Evolutionary conservation across 176 grass and related monocot genomes (phyloP).

Genomic region (Phyllostachys edulis): DNA sequence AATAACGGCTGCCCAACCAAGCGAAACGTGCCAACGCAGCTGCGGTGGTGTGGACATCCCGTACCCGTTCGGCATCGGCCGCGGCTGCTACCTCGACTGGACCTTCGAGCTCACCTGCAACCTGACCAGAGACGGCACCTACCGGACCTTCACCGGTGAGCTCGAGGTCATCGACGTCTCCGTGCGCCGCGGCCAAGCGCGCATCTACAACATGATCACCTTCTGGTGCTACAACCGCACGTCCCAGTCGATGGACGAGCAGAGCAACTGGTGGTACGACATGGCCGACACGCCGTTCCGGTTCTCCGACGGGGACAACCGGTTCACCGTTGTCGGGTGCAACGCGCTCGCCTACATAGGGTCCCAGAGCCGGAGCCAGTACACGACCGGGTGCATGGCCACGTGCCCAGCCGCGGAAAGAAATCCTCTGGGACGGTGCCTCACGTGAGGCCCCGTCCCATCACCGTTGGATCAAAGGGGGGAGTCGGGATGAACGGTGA

Average conservation of each 20-base stretch:
- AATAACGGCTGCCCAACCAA: not conserved
- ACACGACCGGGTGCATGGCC: slow-evolving; percentile 42
- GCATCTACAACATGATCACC: not conserved
- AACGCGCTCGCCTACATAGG: slow-evolving; percentile 39
- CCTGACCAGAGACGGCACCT: not conserved
- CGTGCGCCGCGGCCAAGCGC: not conserved
- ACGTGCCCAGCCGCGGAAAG: slow-evolving; percentile 10
- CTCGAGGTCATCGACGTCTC: not conserved
- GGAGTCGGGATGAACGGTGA: no score
- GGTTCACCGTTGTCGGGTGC: slow-evolving; percentile 50
- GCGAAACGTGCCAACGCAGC: slow-evolving; percentile 10
- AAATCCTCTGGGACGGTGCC: no score
- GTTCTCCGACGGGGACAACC: slow-evolving; percentile 32
- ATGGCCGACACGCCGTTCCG: slow-evolving; percentile 25
- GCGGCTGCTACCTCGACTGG: slow-evolving; percentile 32
- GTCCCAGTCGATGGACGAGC: not conserved
- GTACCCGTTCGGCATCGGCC: slow-evolving; percentile 61
- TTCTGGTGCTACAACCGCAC: slow-evolving; percentile 35
- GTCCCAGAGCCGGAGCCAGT: not conserved
- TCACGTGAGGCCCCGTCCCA: no score
- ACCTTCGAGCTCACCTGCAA: slow-evolving; percentile 37
- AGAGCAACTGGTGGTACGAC: not conserved
- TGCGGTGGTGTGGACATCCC: slow-evolving; percentile 48
- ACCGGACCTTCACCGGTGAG: not conserved
- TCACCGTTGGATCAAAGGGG: no score